Evolutionary conservation across 805 yeast genomes (phyloP).

Genomic region (Candida sithepensis): DNA sequence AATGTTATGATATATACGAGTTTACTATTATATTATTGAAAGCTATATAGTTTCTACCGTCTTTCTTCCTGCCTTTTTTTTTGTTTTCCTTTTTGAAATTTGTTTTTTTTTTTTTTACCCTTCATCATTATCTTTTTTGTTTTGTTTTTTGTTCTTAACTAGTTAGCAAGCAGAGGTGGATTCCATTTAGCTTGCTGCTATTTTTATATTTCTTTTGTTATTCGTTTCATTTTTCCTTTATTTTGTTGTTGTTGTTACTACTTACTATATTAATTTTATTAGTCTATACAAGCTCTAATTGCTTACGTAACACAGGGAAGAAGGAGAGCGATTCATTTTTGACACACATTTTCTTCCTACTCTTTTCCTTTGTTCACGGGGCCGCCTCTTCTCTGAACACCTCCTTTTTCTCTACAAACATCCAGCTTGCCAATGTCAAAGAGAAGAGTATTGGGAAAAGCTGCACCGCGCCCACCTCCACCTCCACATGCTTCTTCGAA

Average conservation of each 20-base stretch:
- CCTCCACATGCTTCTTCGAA: not conserved
- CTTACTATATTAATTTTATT: not conserved
- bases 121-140: not conserved
- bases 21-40: not conserved
- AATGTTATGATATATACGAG: not conserved
- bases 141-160: not conserved
- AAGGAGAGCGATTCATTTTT: too few species aligned
- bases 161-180: not conserved
- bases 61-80: not conserved
- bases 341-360: too few species aligned
- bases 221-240: not conserved
- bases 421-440: conserved; percentile 13
- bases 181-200: not conserved
- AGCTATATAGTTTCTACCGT: not conserved
- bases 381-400: too few species aligned
- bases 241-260: not conserved
- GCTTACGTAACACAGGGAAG: not conserved
- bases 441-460: conserved; percentile 20
- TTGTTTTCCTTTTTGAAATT: conserved; percentile 1
- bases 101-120: not conserved
- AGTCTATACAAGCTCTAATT: not conserved
- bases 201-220: too few species aligned
- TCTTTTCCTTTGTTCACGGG: too few species aligned
- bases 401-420: not conserved
- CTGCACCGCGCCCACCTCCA: not conserved